These are phyloP conservation scores for Curvularia spicifera DNA, from an alignment of 2,329 filamentous ascomycete genomes.

Conservation along the genomic window DNA sequence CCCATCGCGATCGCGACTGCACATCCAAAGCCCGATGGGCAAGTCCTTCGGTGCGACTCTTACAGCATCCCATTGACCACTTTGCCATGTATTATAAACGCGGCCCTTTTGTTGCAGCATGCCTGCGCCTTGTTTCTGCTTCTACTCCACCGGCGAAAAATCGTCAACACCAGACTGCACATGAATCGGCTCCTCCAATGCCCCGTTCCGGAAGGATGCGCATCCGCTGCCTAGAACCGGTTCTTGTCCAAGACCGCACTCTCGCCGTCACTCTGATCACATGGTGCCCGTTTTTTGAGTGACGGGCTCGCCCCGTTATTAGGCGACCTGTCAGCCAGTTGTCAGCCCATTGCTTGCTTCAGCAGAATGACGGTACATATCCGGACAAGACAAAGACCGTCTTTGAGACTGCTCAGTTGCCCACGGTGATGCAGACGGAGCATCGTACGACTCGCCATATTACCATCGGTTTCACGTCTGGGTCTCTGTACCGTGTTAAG, in stretches of 20 bases:
- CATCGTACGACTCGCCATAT: not conserved
- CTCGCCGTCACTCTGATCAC: slow-evolving; percentile 13
- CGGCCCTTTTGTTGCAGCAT: slow-evolving; percentile 6
- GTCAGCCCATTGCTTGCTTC: slow-evolving; percentile 15
- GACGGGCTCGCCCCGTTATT: slow-evolving; percentile 6
- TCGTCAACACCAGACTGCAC: slow-evolving; percentile 2
- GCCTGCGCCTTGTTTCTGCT: not conserved
- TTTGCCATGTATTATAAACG: slow-evolving; percentile 15
- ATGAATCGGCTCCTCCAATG: not conserved
- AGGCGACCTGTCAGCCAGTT: slow-evolving; percentile 18
- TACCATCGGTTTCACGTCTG: not conserved
- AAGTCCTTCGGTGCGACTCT: slow-evolving; percentile 18
- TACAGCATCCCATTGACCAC: slow-evolving; percentile 20
- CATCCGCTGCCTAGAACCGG: slow-evolving; percentile 12
- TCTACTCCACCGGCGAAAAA: slow-evolving; percentile 2
- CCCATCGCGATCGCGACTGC: slow-evolving; percentile 20
- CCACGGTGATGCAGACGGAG: not conserved
- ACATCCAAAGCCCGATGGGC: slow-evolving; percentile 21
- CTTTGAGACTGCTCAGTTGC: not conserved
- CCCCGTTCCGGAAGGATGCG: slow-evolving; percentile 9
- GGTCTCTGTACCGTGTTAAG: not conserved
- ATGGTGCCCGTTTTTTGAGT: slow-evolving; percentile 4
- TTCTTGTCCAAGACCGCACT: slow-evolving; percentile 5
- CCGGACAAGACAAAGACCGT: not conserved
- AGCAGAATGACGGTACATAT: slow-evolving; percentile 9